Percentiles rank a stretch among this genome's conserved stretches.
Conservation (phyloP, 2,329 filamentous ascomycete species). For the Sporothrix euskadiensis region DNA sequence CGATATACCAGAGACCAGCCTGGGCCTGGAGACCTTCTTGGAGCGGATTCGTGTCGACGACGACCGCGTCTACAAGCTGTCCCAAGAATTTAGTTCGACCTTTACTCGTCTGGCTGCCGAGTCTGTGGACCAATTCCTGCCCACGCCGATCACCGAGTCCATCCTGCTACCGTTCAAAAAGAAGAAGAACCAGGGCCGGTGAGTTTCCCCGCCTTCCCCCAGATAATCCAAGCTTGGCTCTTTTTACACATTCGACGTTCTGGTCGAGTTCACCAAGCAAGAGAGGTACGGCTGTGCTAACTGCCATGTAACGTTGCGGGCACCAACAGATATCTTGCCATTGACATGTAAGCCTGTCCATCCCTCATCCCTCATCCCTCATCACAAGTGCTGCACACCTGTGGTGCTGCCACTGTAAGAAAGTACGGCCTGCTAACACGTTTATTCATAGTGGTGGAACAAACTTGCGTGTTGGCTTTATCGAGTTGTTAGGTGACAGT, state of each 20-base stretch:
- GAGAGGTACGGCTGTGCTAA: constrained; percentile 17
- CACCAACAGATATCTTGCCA: constrained; percentile 56
- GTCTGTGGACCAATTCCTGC: constrained; percentile 57
- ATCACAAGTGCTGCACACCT: not conserved
- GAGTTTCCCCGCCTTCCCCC: constrained; percentile 39
- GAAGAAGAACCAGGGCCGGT: constrained; percentile 49
- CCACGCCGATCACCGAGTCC: constrained; percentile 62
- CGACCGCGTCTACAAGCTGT: constrained; percentile 49
- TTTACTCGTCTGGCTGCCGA: constrained; percentile 55
- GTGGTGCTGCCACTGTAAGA: not conserved
- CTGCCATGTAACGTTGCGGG: constrained; percentile 31
- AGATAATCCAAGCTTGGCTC: not conserved
- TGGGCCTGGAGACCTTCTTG: constrained; percentile 49
- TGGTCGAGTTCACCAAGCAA: not conserved
- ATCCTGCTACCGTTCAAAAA: constrained; percentile 52
- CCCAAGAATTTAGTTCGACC: constrained; percentile 48
- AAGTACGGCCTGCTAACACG: constrained; percentile 33
- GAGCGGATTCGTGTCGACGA: constrained; percentile 52
- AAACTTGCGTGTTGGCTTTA: constrained; percentile 67
- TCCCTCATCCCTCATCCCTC: not conserved
- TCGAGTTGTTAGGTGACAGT: constrained; percentile 54
- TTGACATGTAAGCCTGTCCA: constrained; percentile 60
- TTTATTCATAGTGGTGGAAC: constrained; percentile 59
- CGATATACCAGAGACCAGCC: not conserved
- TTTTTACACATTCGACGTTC: not conserved